Evolutionary conservation across 306 rosid genomes (phyloP), one percentile per base, ranked within the genome.

Genomic region (Vachellia pachyceras): DNA sequence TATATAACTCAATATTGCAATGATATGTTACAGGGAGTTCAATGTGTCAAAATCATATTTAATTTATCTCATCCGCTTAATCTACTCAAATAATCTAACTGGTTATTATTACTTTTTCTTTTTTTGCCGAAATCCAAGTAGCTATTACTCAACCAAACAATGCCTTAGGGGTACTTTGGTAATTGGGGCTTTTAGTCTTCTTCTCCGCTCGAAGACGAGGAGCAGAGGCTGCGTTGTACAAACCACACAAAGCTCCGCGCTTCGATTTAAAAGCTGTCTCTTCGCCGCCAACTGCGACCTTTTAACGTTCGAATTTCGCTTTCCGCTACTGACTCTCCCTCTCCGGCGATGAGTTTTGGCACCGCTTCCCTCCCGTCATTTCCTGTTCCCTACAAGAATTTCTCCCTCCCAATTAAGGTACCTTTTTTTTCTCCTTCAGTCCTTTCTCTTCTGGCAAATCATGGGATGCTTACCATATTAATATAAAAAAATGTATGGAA

Each of bases 341-440:
- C 46, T 55, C 36, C 9, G 39, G 22, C 58, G 35, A 78, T 50
- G 69, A 68, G 69, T 6, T 69, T 69, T n/a, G 55, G 22, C 5
- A 10, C 37, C 8, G 52, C 44, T 22, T 17, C 25, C 63, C 70
- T 68, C 71, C 69, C 85, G 22, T 77, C 45, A 35, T 93, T 91
- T 68, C 97, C 97, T 35, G 90, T 93, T 1, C 20, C 87, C 68
- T 80, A 89, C 84, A 79, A 78, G 42, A 80, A 80, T 17, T 75
- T 88, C 45, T 89, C 93, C 10, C 72, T 84, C 81, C 83, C 89
- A 58, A 90, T 93, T 79, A 86, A 90, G 93, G 94, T 93, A 64
- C 23, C 49, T 23, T 20, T 20, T 1, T 29, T 50, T 20, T 37
- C n/a, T 47, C 14, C 18, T 3, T 44, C 3, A 11, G 0, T 8